Conservation (phyloP, 345 rosid genomes). For the Isatis tinctoria region DNA sequence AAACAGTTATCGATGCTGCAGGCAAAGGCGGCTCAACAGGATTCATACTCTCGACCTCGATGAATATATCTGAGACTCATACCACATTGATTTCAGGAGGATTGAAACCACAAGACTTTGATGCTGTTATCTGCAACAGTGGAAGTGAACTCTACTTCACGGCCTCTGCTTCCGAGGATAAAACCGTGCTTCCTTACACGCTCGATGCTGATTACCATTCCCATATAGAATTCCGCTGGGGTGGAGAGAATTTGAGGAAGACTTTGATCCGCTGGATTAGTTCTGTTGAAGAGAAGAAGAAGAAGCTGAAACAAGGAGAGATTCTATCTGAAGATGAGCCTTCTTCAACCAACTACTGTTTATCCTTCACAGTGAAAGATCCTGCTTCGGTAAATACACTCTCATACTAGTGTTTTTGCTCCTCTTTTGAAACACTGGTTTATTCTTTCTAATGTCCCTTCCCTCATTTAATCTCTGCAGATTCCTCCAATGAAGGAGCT, state of each 20-base stretch:
- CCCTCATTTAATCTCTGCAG: constrained; percentile 30
- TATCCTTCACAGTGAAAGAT: constrained; percentile 52
- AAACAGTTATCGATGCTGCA: constrained; percentile 41
- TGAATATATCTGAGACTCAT: constrained; percentile 62
- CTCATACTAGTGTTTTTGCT: neutral
- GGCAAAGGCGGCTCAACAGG: constrained; percentile 45
- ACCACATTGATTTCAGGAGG: constrained; percentile 47
- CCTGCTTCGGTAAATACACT: constrained; percentile 39
- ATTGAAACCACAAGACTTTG: constrained; percentile 55
- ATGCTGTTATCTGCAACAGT: constrained; percentile 75
- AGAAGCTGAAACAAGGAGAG: constrained; percentile 37
- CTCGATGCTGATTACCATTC: constrained; percentile 70
- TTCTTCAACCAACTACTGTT: constrained; percentile 51
- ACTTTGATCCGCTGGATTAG: constrained; percentile 66
- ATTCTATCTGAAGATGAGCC: constrained; percentile 46
- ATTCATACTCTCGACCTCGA: constrained; percentile 58
- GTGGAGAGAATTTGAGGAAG: constrained; percentile 67
- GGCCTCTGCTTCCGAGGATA: constrained; percentile 44
- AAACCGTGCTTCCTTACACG: constrained; percentile 41
- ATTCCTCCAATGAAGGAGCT: constrained; percentile 61
- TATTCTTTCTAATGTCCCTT: neutral
- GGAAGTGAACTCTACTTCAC: constrained; percentile 78
- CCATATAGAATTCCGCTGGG: constrained; percentile 79
- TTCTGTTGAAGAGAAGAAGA: constrained; percentile 44
- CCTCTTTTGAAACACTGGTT: neutral